These are phyloP conservation scores for Aspergillus baeticus DNA, from an alignment of 495 filamentous ascomycete genomes.

Conservation along the genomic window DNA sequence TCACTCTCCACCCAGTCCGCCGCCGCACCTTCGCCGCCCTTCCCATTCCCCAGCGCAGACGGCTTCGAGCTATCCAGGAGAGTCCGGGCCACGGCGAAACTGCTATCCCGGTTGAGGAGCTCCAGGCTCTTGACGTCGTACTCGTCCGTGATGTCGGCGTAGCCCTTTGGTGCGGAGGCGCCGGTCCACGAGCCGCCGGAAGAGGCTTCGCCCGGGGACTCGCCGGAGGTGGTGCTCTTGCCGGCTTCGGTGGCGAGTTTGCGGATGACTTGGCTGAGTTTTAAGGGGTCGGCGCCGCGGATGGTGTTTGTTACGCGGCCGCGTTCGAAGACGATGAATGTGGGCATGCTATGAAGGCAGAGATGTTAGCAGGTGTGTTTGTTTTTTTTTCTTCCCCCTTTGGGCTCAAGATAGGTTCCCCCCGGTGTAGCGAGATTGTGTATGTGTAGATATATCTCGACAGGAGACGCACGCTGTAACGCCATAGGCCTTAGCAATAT, in stretches of 20 bases:
- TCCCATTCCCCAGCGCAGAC: slow-evolving; percentile 60
- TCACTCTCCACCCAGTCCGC: slow-evolving; percentile 96
- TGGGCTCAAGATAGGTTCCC: neutral
- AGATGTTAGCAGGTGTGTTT: neutral
- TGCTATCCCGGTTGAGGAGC: slow-evolving; percentile 78
- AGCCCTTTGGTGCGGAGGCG: slow-evolving; percentile 72
- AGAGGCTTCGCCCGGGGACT: slow-evolving; percentile 31
- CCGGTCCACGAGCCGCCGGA: slow-evolving; percentile 67
- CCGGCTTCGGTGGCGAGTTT: slow-evolving; percentile 72
- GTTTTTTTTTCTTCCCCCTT: no score
- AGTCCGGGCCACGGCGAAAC: slow-evolving; percentile 64
- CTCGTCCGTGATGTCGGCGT: slow-evolving; percentile 77
- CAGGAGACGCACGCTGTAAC: slow-evolving; percentile 62
- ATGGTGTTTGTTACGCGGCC: slow-evolving; percentile 65
- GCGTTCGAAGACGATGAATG: slow-evolving; percentile 87
- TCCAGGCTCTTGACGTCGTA: slow-evolving; percentile 79
- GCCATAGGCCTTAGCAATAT: slow-evolving; percentile 67
- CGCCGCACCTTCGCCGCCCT: slow-evolving; percentile 40
- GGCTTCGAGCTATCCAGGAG: slow-evolving; percentile 73
- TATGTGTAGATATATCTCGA: neutral
- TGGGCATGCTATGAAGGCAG: slow-evolving; percentile 56
- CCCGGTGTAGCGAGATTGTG: neutral
- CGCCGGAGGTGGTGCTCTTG: slow-evolving; percentile 48
- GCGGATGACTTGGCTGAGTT: slow-evolving; percentile 66
- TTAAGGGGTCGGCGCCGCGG: slow-evolving; percentile 67